phyloP scores from a whole-genome alignment of 2,329 filamentous ascomycete genomes.

The Neofusicoccum kwambonambiense region DNA sequence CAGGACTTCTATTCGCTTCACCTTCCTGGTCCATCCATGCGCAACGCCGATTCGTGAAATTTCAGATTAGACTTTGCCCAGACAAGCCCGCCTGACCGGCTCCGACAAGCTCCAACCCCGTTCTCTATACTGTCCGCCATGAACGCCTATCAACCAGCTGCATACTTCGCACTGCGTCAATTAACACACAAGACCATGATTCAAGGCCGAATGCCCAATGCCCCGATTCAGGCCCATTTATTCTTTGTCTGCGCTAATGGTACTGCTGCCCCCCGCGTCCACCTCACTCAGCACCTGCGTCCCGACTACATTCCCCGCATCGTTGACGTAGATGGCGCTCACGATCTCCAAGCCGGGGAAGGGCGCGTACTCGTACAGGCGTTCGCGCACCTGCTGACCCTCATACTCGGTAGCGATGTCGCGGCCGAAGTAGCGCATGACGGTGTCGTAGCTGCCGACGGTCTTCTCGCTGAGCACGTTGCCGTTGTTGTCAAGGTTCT shows the following conservation, averaged over 20 bases:
- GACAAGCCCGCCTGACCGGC: neutral
- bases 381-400: constrained; percentile 49
- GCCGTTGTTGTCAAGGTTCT: constrained; percentile 56
- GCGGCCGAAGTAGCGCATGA: constrained; percentile 58
- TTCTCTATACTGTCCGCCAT: neutral
- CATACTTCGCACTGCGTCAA: neutral
- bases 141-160: neutral
- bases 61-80: neutral
- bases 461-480: constrained; percentile 42
- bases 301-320: constrained; percentile 48
- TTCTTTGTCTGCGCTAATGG: constrained; percentile 41
- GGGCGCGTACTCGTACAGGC: constrained; percentile 56
- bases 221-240: neutral
- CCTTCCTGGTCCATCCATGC: neutral
- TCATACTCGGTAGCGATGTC: constrained; percentile 39
- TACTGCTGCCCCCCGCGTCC: constrained; percentile 53
- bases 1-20: neutral
- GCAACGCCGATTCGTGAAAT: neutral
- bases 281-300: constrained; percentile 55
- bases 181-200: neutral
- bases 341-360: constrained; percentile 49
- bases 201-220: neutral
- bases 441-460: constrained; percentile 51
- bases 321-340: constrained; percentile 51
- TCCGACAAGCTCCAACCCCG: neutral